Percentiles rank a stretch among this genome's conserved stretches.
Evolutionary conservation across 306 rosid genomes (phyloP).

Genomic region (Albizia julibrissin): DNA sequence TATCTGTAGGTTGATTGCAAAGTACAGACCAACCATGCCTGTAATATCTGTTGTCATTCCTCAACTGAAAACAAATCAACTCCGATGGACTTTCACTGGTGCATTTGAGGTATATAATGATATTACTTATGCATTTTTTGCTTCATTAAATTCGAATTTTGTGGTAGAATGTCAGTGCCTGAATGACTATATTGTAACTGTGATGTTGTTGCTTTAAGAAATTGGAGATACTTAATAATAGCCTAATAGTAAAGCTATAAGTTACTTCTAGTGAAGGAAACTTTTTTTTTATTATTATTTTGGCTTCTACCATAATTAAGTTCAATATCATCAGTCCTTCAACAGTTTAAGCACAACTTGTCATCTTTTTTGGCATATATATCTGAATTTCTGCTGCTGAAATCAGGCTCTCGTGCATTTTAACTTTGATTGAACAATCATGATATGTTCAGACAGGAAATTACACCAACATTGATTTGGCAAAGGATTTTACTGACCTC

Average conservation of each 20-base stretch:
- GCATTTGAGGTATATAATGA: slow-evolving; percentile 73
- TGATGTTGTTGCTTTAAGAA: background rate
- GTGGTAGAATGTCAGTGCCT: slow-evolving; percentile 13
- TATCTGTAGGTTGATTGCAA: slow-evolving; percentile 65
- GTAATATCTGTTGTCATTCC: slow-evolving; percentile 80
- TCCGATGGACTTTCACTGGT: slow-evolving; percentile 85
- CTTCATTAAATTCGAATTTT: slow-evolving; percentile 16
- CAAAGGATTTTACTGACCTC: background rate
- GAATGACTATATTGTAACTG: background rate
- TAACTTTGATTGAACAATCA: background rate
- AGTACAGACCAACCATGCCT: slow-evolving; percentile 87
- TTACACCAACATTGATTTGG: background rate
- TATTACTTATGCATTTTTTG: background rate
- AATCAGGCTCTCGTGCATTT: background rate
- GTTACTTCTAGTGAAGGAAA: slow-evolving; percentile 40
- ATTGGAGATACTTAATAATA: background rate
- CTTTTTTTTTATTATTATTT: background rate
- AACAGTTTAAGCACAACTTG: slow-evolving; percentile 3
- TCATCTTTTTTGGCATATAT: background rate
- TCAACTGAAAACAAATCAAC: slow-evolving; percentile 77
- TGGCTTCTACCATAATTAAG: background rate
- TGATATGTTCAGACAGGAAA: background rate
- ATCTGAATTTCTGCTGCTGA: background rate
- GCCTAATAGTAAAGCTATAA: background rate
- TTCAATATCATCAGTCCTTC: background rate